These are phyloP conservation scores for Microcos paniculata DNA, from an alignment of 345 rosid species.

Conservation along the genomic window DNA sequence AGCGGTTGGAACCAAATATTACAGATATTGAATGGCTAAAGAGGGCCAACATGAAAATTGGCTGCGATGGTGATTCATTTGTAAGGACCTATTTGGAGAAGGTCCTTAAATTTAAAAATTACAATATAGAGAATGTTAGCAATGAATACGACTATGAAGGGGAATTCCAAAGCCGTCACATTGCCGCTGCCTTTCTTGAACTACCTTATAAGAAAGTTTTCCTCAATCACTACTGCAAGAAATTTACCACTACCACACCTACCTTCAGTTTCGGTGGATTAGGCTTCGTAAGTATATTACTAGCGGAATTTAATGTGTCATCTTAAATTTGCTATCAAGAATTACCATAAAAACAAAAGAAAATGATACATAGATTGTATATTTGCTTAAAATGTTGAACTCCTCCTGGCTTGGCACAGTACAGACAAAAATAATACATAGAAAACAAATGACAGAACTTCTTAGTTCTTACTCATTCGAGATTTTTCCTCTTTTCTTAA, in stretches of 20 bases:
- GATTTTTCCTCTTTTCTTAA: too few relatives aligned
- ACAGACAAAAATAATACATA: too few relatives aligned
- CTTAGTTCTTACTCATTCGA: too few relatives aligned
- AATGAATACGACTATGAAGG: conserved; percentile 24
- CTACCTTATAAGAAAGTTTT: conserved; percentile 50
- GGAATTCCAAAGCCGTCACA: conserved; percentile 26
- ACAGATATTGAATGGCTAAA: conserved; percentile 37
- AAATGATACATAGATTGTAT: too few relatives aligned
- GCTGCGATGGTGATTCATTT: conserved; percentile 52
- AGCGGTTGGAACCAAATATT: conserved; percentile 30
- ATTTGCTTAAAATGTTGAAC: too few relatives aligned
- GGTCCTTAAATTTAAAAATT: conserved; percentile 27
- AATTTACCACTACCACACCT: conserved; percentile 23
- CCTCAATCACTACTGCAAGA: conserved; percentile 37
- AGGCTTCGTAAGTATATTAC: conserved; percentile 48
- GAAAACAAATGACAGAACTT: too few relatives aligned
- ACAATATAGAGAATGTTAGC: conserved; percentile 20
- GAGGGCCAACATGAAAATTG: conserved; percentile 35
- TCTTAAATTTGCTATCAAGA: background rate
- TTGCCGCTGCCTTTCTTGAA: conserved; percentile 53
- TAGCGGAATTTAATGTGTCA: background rate
- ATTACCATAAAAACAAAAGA: background rate
- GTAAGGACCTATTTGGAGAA: conserved; percentile 33
- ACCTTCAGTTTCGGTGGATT: conserved; percentile 54
- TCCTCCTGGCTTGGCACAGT: too few relatives aligned